phyloP scores from a whole-genome alignment of 2,329 filamentous ascomycete species.

The Beauveria bassiana region DNA sequence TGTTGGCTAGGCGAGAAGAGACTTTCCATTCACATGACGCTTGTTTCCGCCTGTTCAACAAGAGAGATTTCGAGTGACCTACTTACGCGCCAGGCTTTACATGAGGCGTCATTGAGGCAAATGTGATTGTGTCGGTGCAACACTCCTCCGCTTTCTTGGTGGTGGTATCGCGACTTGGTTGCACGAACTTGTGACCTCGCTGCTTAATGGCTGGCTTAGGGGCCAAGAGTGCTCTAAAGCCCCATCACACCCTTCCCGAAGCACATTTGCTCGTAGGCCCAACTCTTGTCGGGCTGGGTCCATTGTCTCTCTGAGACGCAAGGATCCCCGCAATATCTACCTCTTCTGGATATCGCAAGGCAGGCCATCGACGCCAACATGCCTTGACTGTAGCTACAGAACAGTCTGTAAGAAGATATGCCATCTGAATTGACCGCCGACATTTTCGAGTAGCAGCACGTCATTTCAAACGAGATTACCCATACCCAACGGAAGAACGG shows the following conservation, averaged over 20 bases:
- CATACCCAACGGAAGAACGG: not conserved
- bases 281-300: not conserved
- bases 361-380: not conserved
- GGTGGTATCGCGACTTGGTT: not conserved
- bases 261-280: not conserved
- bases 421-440: not conserved
- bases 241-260: not conserved
- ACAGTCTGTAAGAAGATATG: not conserved
- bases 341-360: not conserved
- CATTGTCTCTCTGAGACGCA: not conserved
- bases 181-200: not conserved
- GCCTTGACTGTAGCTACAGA: no score
- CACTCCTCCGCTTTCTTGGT: not conserved
- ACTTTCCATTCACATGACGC: not conserved
- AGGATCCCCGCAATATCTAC: not conserved
- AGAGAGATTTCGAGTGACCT: not conserved
- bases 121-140: constrained; percentile 2
- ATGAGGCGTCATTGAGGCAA: not conserved
- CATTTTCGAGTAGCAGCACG: not conserved
- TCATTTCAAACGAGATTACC: not conserved
- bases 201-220: not conserved
- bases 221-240: not conserved
- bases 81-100: not conserved
- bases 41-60: not conserved
- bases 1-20: not conserved